Evolutionary conservation across 139 green algal species (phyloP).

Genomic region (Chlorella vulgaris): DNA sequence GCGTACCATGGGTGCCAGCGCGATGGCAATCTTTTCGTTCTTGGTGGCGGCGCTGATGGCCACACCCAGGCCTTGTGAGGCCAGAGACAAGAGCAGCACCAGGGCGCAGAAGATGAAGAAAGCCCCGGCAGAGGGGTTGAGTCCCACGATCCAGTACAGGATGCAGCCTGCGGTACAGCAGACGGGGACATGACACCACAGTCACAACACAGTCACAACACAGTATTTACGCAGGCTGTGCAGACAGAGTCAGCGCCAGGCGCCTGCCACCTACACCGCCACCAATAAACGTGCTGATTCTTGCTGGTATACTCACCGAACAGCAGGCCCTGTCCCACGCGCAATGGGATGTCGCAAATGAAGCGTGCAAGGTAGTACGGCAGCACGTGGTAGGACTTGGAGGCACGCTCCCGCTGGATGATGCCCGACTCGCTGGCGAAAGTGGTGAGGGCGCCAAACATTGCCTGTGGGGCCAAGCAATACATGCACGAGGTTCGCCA

Average conservation of each 20-base stretch:
- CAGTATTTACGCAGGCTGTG: background rate
- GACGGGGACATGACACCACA: background rate
- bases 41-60: conserved; percentile 17
- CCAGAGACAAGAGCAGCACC: too few relatives aligned
- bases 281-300: too few relatives aligned
- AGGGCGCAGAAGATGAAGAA: conserved; percentile 62
- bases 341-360: conserved; percentile 51
- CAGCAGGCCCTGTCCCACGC: conserved; percentile 46
- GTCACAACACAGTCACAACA: background rate
- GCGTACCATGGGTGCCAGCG: conserved; percentile 50
- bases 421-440: conserved; percentile 6
- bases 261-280: too few relatives aligned
- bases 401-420: conserved; percentile 45
- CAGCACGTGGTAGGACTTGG: conserved; percentile 55
- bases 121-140: conserved; percentile 45
- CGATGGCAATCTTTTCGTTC: conserved; percentile 43
- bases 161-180: background rate
- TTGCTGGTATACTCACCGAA: conserved; percentile 33
- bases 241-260: too few relatives aligned
- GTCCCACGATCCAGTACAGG: conserved; percentile 38
- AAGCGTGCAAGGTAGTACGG: conserved; percentile 57
- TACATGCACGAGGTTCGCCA: background rate
- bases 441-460: conserved; percentile 3
- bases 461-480: background rate
- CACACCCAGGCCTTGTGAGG: conserved; percentile 32